Evolutionary conservation across 1,139 yeast genomes (phyloP).

Genomic region (Trichomonascaceae sp.): DNA sequence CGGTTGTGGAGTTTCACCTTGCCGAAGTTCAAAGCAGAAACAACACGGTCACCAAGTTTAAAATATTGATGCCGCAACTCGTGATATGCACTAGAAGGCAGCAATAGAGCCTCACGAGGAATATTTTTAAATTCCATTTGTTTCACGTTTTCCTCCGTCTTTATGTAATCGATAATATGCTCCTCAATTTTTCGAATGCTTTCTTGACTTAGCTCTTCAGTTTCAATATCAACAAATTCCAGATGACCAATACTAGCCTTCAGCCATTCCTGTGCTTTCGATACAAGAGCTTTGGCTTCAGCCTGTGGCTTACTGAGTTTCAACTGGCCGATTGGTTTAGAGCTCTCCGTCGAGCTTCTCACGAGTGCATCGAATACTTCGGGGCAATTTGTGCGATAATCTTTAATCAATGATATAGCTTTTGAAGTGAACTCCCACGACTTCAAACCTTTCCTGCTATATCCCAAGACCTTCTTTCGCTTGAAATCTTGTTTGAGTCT

Average conservation of each 20-base stretch:
- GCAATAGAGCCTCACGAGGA: conserved; percentile 77
- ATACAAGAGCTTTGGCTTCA: conserved; percentile 36
- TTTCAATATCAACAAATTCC: conserved; percentile 63
- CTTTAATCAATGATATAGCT: conserved; percentile 61
- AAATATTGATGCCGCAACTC: conserved; percentile 71
- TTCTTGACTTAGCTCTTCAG: conserved; percentile 68
- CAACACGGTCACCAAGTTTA: conserved; percentile 82
- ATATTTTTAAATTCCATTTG: conserved; percentile 61
- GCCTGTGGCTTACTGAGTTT: conserved; percentile 36
- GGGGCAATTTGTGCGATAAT: conserved; percentile 59
- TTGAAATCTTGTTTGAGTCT: conserved; percentile 77
- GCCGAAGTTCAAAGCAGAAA: conserved; percentile 80
- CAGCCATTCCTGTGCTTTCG: conserved; percentile 39
- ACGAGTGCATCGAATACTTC: conserved; percentile 45
- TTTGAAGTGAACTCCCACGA: conserved; percentile 83
- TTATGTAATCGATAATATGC: conserved; percentile 42
- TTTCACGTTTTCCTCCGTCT: conserved; percentile 20
- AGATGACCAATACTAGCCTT: conserved; percentile 46
- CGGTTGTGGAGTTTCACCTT: conserved; percentile 82
- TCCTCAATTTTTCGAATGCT: conserved; percentile 66
- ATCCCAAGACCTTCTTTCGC: conserved; percentile 82
- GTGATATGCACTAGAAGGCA: conserved; percentile 69
- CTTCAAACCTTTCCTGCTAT: conserved; percentile 58
- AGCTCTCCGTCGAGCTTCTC: background rate
- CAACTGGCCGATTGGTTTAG: background rate